These are phyloP conservation scores for Cucurbita pepo DNA, from an alignment of 306 rosid genomes.

Conservation along the genomic window DNA sequence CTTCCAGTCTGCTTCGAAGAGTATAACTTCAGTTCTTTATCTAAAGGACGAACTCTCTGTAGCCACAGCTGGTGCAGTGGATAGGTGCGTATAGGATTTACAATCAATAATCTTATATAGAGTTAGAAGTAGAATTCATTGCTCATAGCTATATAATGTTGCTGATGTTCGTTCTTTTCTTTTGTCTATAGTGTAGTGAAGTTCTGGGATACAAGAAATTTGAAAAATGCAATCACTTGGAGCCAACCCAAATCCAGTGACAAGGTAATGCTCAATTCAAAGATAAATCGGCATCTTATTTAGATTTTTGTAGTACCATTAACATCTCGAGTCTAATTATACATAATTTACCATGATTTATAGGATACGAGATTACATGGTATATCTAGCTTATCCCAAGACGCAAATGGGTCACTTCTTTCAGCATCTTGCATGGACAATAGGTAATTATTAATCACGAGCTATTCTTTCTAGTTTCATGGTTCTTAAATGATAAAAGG, in stretches of 20 bases:
- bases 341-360: conserved; percentile 5
- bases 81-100: conserved; percentile 37
- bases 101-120: not conserved
- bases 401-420: conserved; percentile 56
- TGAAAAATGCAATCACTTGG: conserved; percentile 40
- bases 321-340: not conserved
- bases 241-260: conserved; percentile 37
- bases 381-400: conserved; percentile 92
- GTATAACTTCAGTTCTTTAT: conserved; percentile 80
- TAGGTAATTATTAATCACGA: conserved; percentile 28
- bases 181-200: conserved; percentile 51
- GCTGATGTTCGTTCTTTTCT: not conserved
- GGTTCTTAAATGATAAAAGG: too few species aligned
- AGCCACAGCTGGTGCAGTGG: conserved; percentile 87
- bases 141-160: not conserved
- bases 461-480: not conserved
- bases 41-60: conserved; percentile 74
- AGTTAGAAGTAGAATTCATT: not conserved
- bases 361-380: conserved; percentile 77
- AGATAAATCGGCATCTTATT: not conserved
- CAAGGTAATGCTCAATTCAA: conserved; percentile 39
- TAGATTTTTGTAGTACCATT: not conserved
- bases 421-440: conserved; percentile 93
- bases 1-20: conserved; percentile 71
- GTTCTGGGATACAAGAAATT: conserved; percentile 88